Conservation (phyloP, 176 grass and related monocot species). For the Phragmites australis region DNA sequence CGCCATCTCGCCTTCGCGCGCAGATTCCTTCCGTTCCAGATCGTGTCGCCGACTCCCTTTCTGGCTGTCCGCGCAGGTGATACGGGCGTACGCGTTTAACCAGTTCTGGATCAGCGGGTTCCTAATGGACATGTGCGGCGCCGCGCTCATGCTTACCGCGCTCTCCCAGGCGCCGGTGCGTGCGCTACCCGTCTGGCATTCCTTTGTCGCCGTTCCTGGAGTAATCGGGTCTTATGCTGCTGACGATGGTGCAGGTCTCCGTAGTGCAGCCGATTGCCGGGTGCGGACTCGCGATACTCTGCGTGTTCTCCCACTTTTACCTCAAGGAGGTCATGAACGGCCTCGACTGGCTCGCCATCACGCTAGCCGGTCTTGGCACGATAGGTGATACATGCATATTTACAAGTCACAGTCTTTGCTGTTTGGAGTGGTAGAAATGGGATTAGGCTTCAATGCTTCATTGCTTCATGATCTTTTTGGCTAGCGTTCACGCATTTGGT, state of each 20-base stretch:
- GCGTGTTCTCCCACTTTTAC: slow-evolving; percentile 93
- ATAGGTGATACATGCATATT: slow-evolving; percentile 61
- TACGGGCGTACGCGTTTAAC: slow-evolving; percentile 79
- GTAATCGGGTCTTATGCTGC: not conserved
- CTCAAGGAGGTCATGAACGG: slow-evolving; percentile 95
- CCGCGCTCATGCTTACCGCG: slow-evolving; percentile 82
- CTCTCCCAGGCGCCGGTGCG: slow-evolving; percentile 81
- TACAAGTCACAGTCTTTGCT: not conserved
- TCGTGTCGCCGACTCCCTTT: slow-evolving; percentile 17
- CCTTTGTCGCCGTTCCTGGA: not conserved
- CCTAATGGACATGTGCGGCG: slow-evolving; percentile 85
- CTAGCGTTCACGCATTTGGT: not conserved
- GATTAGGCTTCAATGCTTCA: not conserved
- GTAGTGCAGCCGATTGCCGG: slow-evolving; percentile 95
- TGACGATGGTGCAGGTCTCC: slow-evolving; percentile 58
- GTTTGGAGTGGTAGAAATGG: slow-evolving; percentile 6
- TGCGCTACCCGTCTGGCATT: not conserved
- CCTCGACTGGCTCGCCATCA: slow-evolving; percentile 92
- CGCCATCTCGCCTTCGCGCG: not conserved
- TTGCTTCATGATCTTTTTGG: not conserved
- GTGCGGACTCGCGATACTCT: slow-evolving; percentile 95
- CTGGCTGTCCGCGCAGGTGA: slow-evolving; percentile 54
- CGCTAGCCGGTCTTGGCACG: slow-evolving; percentile 81
- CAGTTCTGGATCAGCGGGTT: slow-evolving; percentile 91
- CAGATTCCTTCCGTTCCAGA: not conserved